phyloP scores from a whole-genome alignment of 176 grass and related monocot genomes.

The Musa itinerans region DNA sequence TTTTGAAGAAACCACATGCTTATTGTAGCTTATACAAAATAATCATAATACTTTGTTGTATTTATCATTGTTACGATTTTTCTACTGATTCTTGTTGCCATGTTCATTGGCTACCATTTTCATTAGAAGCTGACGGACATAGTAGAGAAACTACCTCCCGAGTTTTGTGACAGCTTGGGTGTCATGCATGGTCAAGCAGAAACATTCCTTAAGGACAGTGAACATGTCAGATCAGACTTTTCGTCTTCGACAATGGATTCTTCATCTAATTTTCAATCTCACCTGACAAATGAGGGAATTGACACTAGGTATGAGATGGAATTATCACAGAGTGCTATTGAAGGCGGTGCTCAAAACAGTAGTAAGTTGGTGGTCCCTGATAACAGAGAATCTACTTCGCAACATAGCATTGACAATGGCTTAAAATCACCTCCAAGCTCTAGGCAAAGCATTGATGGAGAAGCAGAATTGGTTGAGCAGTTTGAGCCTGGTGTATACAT shows the following conservation, averaged over 20 bases:
- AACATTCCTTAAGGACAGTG: conserved; percentile 27
- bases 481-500: conserved; percentile 93
- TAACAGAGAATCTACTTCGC: conserved; percentile 25
- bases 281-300: conserved; percentile 13
- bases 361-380: conserved; percentile 4
- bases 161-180: conserved; percentile 39
- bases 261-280: conserved; percentile 32
- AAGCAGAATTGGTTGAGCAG: conserved; percentile 59
- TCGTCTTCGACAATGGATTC: conserved; percentile 5
- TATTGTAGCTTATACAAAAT: neutral
- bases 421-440: conserved; percentile 25
- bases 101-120: conserved; percentile 12
- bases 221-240: conserved; percentile 14
- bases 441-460: conserved; percentile 38
- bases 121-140: conserved; percentile 54
- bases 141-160: conserved; percentile 45
- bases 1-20: neutral
- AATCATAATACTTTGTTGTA: too few relatives aligned
- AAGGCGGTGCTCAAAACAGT: conserved; percentile 6
- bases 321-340: conserved; percentile 11
- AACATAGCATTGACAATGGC: conserved; percentile 30
- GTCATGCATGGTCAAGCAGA: conserved; percentile 41
- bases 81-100: neutral
- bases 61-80: neutral
- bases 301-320: conserved; percentile 19